Base-by-base conservation (phyloP, 192 early-diverging fungal species). In the Mortierella hygrophila region DNA sequence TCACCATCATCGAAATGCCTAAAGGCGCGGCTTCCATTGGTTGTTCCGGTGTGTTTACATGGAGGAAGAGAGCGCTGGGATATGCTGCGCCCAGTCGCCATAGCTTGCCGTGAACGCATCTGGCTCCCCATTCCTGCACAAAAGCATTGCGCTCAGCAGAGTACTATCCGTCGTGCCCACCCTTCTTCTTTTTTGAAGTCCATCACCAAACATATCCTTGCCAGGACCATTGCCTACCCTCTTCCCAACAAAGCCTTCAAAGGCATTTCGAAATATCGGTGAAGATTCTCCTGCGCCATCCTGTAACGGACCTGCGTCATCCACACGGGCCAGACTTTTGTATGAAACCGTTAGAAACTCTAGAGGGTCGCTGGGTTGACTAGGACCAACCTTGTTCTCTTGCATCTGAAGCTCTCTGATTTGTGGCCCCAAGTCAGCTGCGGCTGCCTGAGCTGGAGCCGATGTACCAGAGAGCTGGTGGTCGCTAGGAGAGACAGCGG, bases 191-290 rank as follows among this genome's bases (percentile, higher is more conserved):
- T 77, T 75, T 2, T 41, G 60, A 21, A 74, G 40, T 9, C 60
- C 74, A 35, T 77, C 78, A 38, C 80, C 78, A 60, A 80, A 80
- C 70, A 85, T 52, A n/a, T 85, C 83, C 63, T 80, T 79, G 13
- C 83, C 78, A 32, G 70, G 74, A 4, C 83, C 83, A 73, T 85
- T 85, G 20, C 83, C 83, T 0, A 80, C 29, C 5, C 83, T 73
- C 49, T 85, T 85, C 23, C 83, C 83, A 15, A 85, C 83, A 80
- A 85, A 85, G n/a, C 83, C 83, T 37, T 85, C 83, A 74, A 85
- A 85, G 0, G 78, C 65, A 38, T 80, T 80, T 16, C 80, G 83
- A 15, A 80, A 55, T 60, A 85, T 76, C 35, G 80, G 77, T 15
- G 70, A 40, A 2, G 74, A 46, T 26, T 77, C 78, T 0, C 69